Percentiles rank a stretch among this genome's conserved stretches.
Evolutionary conservation across 208 protist genomes (phyloP).

Genomic region (Tritrichomonas foetus): DNA sequence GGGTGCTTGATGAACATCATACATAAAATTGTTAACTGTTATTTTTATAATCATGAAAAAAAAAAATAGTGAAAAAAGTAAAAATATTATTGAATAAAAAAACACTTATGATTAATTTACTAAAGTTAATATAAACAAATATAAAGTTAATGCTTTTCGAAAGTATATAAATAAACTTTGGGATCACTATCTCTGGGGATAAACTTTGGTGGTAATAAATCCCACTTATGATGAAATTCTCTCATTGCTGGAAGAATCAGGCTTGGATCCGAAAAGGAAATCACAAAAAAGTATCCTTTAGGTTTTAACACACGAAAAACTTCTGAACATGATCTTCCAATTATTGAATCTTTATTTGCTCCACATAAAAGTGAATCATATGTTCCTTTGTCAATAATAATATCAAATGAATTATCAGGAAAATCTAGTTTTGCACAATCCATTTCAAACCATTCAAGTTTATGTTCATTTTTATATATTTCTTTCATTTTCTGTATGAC

Average conservation of each 20-base stretch:
- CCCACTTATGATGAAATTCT: no score
- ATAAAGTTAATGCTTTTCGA: no score
- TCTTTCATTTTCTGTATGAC: not conserved
- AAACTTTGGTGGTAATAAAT: no score
- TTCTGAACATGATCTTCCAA: not conserved
- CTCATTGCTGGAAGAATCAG: not conserved
- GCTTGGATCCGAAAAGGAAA: not conserved
- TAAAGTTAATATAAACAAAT: no score
- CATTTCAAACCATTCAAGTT: not conserved
- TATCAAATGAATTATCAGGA: not conserved
- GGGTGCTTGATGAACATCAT: no score
- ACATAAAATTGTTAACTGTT: no score
- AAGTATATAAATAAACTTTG: no score
- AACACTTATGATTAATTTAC: no score
- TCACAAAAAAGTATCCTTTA: not conserved
- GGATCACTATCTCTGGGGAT: no score
- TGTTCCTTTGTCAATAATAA: conserved; percentile 27
- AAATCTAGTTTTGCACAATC: not conserved
- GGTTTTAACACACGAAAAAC: not conserved
- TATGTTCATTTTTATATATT: not conserved
- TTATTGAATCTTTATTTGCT: not conserved
- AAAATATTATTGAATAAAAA: no score
- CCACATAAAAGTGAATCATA: conserved; percentile 16
- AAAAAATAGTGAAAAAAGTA: no score
- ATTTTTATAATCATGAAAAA: no score